A percentile compares a stretch with the other conserved stretches of the same genome.
Evolutionary conservation across 164 flowering plant genomes (phyloP).

Genomic region (Taxillus chinensis): DNA sequence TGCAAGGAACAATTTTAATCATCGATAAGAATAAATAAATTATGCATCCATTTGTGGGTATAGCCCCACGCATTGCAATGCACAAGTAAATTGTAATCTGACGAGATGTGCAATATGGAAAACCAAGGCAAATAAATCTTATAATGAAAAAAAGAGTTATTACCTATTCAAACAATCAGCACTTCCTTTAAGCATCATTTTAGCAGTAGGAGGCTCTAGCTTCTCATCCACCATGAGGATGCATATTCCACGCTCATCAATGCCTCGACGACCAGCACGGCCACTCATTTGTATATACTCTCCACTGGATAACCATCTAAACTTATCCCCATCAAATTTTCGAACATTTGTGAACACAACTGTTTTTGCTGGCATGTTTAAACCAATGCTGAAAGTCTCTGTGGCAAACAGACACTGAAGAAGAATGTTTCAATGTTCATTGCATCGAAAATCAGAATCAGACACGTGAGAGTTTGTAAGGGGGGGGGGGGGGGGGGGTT

Average conservation of each 20-base stretch:
- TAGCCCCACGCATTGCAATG: no score
- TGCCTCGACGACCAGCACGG: conserved; percentile 98
- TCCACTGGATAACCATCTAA: conserved; percentile 98
- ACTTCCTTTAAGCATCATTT: conserved; percentile 89
- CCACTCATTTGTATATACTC: conserved; percentile 99
- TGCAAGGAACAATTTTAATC: no score
- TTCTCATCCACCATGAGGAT: conserved; percentile 98
- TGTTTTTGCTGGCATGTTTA: conserved; percentile 99
- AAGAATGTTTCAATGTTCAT: conserved; percentile 7
- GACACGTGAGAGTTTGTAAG: no score
- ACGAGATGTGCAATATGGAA: no score
- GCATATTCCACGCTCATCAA: conserved; percentile 94
- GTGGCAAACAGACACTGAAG: conserved; percentile 96
- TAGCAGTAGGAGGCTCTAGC: conserved; percentile 95
- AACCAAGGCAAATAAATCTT: no score
- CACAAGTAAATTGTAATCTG: no score
- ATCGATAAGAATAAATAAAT: no score
- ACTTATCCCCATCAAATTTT: conserved; percentile 97
- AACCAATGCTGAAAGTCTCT: conserved; percentile 98
- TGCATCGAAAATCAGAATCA: background rate
- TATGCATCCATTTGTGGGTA: no score
- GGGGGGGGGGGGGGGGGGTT: background rate
- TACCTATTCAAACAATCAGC: conserved; percentile 98
- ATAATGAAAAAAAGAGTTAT: background rate
- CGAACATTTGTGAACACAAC: conserved; percentile 97